Base-by-base conservation (phyloP, 805 yeast genomes). In the Candida schatavii region DNA sequence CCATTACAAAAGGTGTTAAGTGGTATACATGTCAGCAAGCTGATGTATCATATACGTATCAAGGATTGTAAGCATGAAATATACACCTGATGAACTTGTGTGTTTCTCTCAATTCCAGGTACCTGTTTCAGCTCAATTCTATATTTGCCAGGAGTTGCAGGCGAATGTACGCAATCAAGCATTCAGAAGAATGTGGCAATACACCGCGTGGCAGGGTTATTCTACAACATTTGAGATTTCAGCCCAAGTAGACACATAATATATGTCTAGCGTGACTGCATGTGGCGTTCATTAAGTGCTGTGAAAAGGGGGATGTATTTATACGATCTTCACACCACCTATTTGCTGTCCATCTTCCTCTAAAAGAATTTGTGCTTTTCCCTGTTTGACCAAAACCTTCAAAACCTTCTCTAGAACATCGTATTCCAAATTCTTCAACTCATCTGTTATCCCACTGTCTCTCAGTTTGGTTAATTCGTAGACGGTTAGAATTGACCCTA, bases 321-420 rank as follows among this genome's bases (percentile, higher is more conserved):
- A 80, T 23, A 77, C 77, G 21, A 81, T 74, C 63, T 91, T 91
- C 3, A 90, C 85, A 18, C 96, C 98, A 2, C 83, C 84, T 18
- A 85, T 76, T 39, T 70, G 74, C 29, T 56, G 43, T 10, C 81
- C 82, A 29, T 74, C 79, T 31, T 82, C 84, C 37, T 79, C 85
- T 61, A 80, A 81, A 61, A 90, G 62, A 17, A 86, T 57, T 38
- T 81, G 87, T 2, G 93, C 96, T 50, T 84, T 77, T 3, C 86
- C 86, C 46, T 81, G 75, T 43, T 78, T 78, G 9, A 78, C 81
- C 48, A 91, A 61, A 0, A 74, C 68, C 43, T 55, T 59, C 14
- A 88, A 56, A 2, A 83, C 79, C 46, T 66, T 64, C 9, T 72
- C 66, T 43, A 90, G 60, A 11, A 88, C 54, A 11, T 57, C 55